Evolutionary conservation across 805 yeast species (phyloP).

Genomic region (Barnettozyma wickerhamii): DNA sequence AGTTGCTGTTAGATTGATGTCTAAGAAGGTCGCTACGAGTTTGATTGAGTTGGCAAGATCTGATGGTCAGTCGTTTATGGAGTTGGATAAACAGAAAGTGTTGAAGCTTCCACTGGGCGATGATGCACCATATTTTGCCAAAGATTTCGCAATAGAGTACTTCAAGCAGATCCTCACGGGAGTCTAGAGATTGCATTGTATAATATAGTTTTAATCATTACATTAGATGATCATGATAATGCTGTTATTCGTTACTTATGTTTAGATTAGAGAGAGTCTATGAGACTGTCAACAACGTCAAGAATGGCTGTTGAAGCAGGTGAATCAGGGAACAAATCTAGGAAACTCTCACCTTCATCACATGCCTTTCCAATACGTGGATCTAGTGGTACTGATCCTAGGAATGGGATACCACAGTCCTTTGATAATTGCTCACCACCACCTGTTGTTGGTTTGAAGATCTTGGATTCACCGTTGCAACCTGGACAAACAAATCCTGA

Average conservation of each 20-base stretch:
- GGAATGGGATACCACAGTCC: slow-evolving; percentile 71
- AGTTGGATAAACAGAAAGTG: slow-evolving; percentile 31
- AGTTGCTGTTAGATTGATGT: slow-evolving; percentile 51
- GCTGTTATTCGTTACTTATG: no score
- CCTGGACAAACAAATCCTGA: slow-evolving; percentile 96
- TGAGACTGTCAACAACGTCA: slow-evolving; percentile 70
- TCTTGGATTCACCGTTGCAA: slow-evolving; percentile 85
- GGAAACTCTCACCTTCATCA: slow-evolving; percentile 80
- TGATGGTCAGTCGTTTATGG: slow-evolving; percentile 13
- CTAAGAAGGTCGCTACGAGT: slow-evolving; percentile 37
- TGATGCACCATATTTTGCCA: slow-evolving; percentile 18
- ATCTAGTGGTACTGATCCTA: slow-evolving; percentile 94
- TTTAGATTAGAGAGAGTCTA: slow-evolving; percentile 45
- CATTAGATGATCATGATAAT: no score
- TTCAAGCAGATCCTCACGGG: slow-evolving; percentile 9
- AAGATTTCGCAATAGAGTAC: slow-evolving; percentile 9
- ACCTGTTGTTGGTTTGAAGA: slow-evolving; percentile 94
- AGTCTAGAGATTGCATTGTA: background rate
- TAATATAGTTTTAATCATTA: slow-evolving; percentile 1
- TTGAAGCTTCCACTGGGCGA: slow-evolving; percentile 40
- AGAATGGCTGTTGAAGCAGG: slow-evolving; percentile 88
- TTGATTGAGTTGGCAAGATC: slow-evolving; percentile 12
- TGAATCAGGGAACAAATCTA: slow-evolving; percentile 82
- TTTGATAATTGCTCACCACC: slow-evolving; percentile 85
- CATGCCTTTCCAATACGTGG: slow-evolving; percentile 90